Evolutionary conservation across 2,329 filamentous ascomycete genomes (phyloP), one percentile per base, ranked within the genome.

Genomic region (Cyphellophora europaea): DNA sequence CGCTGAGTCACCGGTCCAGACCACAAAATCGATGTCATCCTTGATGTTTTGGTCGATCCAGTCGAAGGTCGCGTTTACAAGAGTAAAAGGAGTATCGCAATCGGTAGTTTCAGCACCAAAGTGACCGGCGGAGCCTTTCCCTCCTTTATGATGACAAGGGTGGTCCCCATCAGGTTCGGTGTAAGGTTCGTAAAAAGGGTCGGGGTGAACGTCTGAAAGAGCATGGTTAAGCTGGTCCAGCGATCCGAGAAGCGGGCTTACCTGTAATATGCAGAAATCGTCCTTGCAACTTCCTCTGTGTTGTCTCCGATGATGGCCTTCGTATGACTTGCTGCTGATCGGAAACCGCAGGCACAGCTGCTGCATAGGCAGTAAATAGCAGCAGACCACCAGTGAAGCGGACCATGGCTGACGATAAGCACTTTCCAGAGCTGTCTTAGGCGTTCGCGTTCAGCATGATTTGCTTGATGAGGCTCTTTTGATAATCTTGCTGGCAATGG

Each of bases 1-100:
- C 13, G 83, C 85, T 19, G 82, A 89, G 58, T 95, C 87, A 45
- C 87, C 87, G 2, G 88, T 94, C 87, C 87, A 94, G 32, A 94
- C 66, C 32, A 94, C 79, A 55, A 95, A 95, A 57, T 95, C 87
- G 44, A 95, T 72, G 3, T 78, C 62, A 53, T 88, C 81, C 53
- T 74, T 80, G 38, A 94, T 53, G 50, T 93, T 79, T 28, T 77
- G 71, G 29, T 76, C 68, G 33, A 98, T 81, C 89, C 89, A 98
- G 51, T 79, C 71, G 53, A 96, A 85, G 0, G 89, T 96, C 49
- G 84, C 82, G 57, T 96, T 83, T 42, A 94, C 67, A 12, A 98
- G 75, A 1, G 79, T 65, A 40, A 79, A 61, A 0, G 91, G 89
- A 2, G 84, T 75, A 62, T 98, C 91, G 68, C 91, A 98, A 40